These are phyloP conservation scores for Solanum lignicaule DNA, from an alignment of 257 asterid genomes.

Conservation along the genomic window DNA sequence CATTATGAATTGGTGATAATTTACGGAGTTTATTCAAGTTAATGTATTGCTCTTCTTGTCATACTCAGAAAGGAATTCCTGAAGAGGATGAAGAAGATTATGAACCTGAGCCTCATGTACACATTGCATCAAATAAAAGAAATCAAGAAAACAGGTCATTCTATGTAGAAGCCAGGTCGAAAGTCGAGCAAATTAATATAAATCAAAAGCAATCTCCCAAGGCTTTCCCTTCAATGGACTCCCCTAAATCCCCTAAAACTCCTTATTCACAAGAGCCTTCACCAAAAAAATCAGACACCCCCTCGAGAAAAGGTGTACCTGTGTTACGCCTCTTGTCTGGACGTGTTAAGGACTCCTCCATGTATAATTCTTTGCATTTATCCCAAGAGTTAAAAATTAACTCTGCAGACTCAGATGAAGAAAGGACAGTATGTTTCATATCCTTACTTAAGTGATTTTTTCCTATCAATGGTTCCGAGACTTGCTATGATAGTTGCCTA, in stretches of 20 bases:
- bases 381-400: conserved; percentile 31
- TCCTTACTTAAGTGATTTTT: not conserved
- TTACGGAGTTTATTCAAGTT: not conserved
- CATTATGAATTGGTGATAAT: not conserved
- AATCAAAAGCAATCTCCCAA: conserved; percentile 32
- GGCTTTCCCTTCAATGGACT: conserved; percentile 27
- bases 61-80: conserved; percentile 33
- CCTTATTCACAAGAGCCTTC: conserved; percentile 22
- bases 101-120: conserved; percentile 6
- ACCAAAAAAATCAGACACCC: conserved; percentile 31
- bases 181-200: conserved; percentile 4
- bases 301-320: conserved; percentile 27
- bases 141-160: conserved; percentile 13
- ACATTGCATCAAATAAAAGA: conserved; percentile 7
- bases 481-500: conserved; percentile 16
- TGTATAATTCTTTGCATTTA: conserved; percentile 26
- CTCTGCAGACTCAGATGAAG: conserved; percentile 42
- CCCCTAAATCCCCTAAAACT: conserved; percentile 25
- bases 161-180: conserved; percentile 18
- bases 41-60: not conserved
- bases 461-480: not conserved
- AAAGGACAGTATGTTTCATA: conserved; percentile 38
- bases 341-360: conserved; percentile 29
- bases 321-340: conserved; percentile 50
- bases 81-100: conserved; percentile 36